phyloP scores from a whole-genome alignment of 805 yeast species.

The Babjeviella inositovora region DNA sequence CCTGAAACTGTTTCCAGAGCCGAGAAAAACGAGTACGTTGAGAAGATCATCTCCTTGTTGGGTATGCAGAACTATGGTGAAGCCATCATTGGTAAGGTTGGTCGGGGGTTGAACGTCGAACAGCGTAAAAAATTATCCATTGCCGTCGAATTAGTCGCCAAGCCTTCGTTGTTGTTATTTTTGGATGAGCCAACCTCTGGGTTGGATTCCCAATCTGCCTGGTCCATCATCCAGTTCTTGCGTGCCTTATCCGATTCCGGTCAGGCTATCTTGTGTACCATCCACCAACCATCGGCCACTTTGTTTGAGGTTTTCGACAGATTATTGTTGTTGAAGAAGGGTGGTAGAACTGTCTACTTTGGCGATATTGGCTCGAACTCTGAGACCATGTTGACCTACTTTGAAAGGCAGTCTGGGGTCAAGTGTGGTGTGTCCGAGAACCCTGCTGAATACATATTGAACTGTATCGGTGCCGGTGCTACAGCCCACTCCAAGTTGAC shows the following conservation, averaged over 20 bases:
- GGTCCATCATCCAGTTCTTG: slow-evolving; percentile 38
- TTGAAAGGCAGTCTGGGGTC: slow-evolving; percentile 22
- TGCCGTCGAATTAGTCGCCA: slow-evolving; percentile 39
- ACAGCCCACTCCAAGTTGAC: slow-evolving; percentile 20
- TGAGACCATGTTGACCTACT: slow-evolving; percentile 21
- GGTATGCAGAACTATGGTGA: slow-evolving; percentile 22
- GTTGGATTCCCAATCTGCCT: slow-evolving; percentile 40
- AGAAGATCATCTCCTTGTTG: slow-evolving; percentile 18
- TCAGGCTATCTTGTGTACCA: slow-evolving; percentile 43
- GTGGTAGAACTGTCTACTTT: slow-evolving; percentile 36
- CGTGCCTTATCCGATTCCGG: slow-evolving; percentile 32
- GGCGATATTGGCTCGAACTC: slow-evolving; percentile 35
- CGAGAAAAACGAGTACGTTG: slow-evolving; percentile 27
- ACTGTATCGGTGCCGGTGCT: slow-evolving; percentile 27
- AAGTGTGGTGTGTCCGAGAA: slow-evolving; percentile 16
- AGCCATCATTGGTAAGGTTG: slow-evolving; percentile 24
- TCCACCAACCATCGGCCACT: slow-evolving; percentile 32
- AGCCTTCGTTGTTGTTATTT: slow-evolving; percentile 33
- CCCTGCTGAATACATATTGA: slow-evolving; percentile 26
- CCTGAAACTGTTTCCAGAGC: slow-evolving; percentile 17
- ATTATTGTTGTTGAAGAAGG: slow-evolving; percentile 25
- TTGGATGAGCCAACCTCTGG: slow-evolving; percentile 51
- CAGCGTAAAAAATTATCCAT: slow-evolving; percentile 37
- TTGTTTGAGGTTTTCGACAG: slow-evolving; percentile 26
- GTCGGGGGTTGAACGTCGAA: slow-evolving; percentile 31